Conservation (phyloP, 2,329 filamentous ascomycete species). For the Orbilia brochopaga region DNA sequence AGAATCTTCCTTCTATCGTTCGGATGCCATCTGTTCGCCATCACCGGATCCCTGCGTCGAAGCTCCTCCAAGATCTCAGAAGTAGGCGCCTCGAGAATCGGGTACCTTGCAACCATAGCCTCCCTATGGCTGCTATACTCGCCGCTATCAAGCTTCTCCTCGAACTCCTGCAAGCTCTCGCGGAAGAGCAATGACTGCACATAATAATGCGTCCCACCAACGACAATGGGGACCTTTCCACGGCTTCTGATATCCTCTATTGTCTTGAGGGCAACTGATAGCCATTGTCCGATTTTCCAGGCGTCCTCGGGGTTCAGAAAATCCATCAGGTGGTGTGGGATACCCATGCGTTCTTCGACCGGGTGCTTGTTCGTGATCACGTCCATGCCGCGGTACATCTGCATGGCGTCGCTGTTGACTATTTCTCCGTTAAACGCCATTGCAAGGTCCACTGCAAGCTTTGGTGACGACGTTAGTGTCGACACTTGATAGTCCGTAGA, state of each 20-base stretch:
- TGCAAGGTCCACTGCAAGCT: constrained; percentile 91
- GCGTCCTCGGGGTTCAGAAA: constrained; percentile 77
- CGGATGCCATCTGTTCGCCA: constrained; percentile 92
- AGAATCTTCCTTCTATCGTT: constrained; percentile 89
- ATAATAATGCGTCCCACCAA: constrained; percentile 96
- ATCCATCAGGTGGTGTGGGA: constrained; percentile 87
- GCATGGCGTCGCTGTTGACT: constrained; percentile 98
- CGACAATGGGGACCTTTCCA: constrained; percentile 83
- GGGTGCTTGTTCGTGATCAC: constrained; percentile 96
- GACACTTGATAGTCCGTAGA: neutral
- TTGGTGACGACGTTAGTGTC: constrained; percentile 2
- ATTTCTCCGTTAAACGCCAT: constrained; percentile 85
- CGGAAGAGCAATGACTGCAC: constrained; percentile 85
- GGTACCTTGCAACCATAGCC: constrained; percentile 63
- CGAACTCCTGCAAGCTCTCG: constrained; percentile 63
- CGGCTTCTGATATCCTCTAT: constrained; percentile 79
- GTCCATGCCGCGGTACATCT: constrained; percentile 88
- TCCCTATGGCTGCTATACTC: constrained; percentile 57
- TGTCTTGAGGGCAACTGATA: constrained; percentile 26
- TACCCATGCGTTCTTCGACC: constrained; percentile 72
- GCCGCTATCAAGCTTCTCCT: constrained; percentile 44
- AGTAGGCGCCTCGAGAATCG: constrained; percentile 74
- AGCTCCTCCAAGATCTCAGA: constrained; percentile 75
- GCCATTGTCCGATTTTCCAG: constrained; percentile 79
- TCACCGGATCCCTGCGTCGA: constrained; percentile 79